Evolutionary conservation across 2,329 filamentous ascomycete species (phyloP).

Genomic region (Aspergillus sp.): DNA sequence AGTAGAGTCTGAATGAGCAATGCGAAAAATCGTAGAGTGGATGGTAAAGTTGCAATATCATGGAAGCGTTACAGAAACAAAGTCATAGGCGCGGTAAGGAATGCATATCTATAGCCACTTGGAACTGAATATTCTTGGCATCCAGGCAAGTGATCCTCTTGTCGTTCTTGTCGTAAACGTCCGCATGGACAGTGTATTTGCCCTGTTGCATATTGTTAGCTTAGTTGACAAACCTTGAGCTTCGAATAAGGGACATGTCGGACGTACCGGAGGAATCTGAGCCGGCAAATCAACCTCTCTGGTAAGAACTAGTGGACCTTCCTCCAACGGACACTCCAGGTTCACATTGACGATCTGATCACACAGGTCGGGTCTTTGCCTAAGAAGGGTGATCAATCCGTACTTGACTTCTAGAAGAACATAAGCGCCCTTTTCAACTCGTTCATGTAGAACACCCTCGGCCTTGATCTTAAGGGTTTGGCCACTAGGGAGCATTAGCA

Average conservation of each 20-base stretch:
- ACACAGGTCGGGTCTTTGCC: conserved; percentile 78
- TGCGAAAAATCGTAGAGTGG: background rate
- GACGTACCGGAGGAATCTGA: conserved; percentile 82
- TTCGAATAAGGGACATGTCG: background rate
- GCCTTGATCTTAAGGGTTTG: conserved; percentile 75
- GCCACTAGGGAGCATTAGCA: conserved; percentile 59
- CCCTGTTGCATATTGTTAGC: conserved; percentile 56
- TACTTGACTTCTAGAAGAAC: conserved; percentile 88
- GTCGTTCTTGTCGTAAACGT: conserved; percentile 73
- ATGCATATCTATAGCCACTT: background rate
- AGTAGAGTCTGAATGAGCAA: background rate
- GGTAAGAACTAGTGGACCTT: conserved; percentile 69
- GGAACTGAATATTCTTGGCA: conserved; percentile 50
- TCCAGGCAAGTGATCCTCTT: conserved; percentile 83
- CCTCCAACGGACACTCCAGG: conserved; percentile 81
- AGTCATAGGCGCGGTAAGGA: background rate
- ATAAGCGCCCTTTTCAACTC: conserved; percentile 75
- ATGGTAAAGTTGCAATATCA: background rate
- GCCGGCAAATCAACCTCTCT: conserved; percentile 84
- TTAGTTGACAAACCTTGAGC: conserved; percentile 1
- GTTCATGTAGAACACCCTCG: conserved; percentile 69
- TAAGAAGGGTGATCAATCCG: conserved; percentile 85
- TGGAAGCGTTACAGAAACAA: conserved; percentile 1
- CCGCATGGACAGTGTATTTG: conserved; percentile 83
- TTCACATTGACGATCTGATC: conserved; percentile 87